Evolutionary conservation across 441 rosid species (phyloP), one percentile per base, ranked within the genome.

Genomic region (Aleurites moluccanus): DNA sequence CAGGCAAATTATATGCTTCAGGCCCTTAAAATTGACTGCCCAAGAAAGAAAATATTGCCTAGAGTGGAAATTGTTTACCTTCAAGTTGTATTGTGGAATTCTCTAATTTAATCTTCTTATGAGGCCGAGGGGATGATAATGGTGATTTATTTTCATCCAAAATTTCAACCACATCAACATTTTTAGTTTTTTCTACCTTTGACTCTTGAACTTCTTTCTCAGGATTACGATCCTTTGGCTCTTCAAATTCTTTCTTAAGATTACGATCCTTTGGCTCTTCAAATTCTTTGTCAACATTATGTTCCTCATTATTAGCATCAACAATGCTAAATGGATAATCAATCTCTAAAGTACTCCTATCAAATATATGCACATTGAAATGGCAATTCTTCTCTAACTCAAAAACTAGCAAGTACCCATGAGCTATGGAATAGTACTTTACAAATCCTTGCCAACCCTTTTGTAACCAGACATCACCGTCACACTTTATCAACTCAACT

Each of bases 361-460:
- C 33, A 30, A 30, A 30, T 30, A 30, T 30, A 30, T 30, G 33
- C 33, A 30, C 33, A 30, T 30, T 30, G 33, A 30, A 30, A 30
- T 30, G 33, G 33, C 33, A 30, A 30, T 30, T 30, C 33, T 30
- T 30, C 33, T 30, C 33, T 30, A 30, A 30, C 33, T 30, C 33
- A 2, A 30, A 30, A 30, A 30, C 33, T 30, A 30, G 33, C 33
- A 30, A 30, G 33, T 79, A 75, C 2, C 90, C 86, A 62, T n/a
- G 65, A 0, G 28, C 28, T 42, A 87, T 53, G 11, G 82, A 81
- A 79, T 83, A 81, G 77, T 74, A 78, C 35, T 85, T 73, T 14
- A 78, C 75, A 70, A 86, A 86, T 33, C 80, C 81, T 52, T 76
- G 64, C 92, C 88, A 89, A 15, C 92, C 93, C 2, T 80, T 83